Conservation (phyloP, 148 eudicot species). For the Silene latifolia region DNA sequence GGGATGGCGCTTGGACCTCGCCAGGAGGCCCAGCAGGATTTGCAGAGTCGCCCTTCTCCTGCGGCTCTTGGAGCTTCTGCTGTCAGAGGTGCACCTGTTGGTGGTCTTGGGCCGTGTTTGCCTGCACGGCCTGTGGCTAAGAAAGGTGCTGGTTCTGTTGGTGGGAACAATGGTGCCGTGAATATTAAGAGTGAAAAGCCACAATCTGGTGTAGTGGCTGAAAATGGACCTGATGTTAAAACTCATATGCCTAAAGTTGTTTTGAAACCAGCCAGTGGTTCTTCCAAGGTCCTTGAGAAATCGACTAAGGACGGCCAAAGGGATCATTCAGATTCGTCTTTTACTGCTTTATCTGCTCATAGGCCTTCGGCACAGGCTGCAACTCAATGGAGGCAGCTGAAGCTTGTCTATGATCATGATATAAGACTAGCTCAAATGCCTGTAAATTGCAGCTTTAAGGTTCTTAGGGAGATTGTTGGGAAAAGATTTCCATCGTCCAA, state of each 20-base stretch:
- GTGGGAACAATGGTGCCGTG: constrained; percentile 26
- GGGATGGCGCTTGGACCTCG: constrained; percentile 51
- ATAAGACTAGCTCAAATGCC: constrained; percentile 92
- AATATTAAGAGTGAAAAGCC: constrained; percentile 48
- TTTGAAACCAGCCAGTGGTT: constrained; percentile 61
- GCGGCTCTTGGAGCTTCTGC: constrained; percentile 96
- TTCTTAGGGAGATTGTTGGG: constrained; percentile 67
- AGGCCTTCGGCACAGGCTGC: constrained; percentile 24
- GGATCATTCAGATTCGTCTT: constrained; percentile 27
- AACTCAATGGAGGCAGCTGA: constrained; percentile 63
- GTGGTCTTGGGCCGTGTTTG: constrained; percentile 85
- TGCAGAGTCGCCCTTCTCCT: constrained; percentile 80
- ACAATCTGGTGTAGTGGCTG: constrained; percentile 34
- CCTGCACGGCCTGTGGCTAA: constrained; percentile 76
- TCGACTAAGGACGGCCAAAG: constrained; percentile 30
- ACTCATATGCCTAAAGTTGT: constrained; percentile 54
- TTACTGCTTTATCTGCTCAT: constrained; percentile 19
- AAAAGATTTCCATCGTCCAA: constrained; percentile 76
- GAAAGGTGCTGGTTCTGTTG: constrained; percentile 39
- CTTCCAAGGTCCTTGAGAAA: constrained; percentile 38
- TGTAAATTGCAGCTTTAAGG: constrained; percentile 62
- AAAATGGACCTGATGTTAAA: constrained; percentile 59
- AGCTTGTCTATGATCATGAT: constrained; percentile 91
- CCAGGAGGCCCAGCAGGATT: constrained; percentile 68
- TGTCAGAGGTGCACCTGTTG: constrained; percentile 74